phyloP scores from a whole-genome alignment of 2,329 filamentous ascomycete species.

The Colletotrichum orbiculare region DNA sequence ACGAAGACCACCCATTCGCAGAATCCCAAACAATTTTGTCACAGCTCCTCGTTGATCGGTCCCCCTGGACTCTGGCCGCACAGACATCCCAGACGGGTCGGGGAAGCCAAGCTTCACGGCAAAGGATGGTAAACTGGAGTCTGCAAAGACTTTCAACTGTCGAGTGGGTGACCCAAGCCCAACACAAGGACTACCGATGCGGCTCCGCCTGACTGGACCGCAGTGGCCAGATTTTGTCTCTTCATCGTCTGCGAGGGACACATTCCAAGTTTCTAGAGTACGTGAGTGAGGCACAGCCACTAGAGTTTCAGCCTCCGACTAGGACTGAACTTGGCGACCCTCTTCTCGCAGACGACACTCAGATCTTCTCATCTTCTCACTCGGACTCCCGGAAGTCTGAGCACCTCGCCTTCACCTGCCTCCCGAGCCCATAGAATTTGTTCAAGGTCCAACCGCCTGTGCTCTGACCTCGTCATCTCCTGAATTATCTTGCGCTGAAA shows the following conservation, averaged over 20 bases:
- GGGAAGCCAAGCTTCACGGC: conserved; percentile 12
- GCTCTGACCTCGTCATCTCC: conserved; percentile 29
- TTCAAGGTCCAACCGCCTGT: conserved; percentile 18
- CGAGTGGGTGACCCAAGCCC: neutral
- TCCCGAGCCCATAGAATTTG: conserved; percentile 13
- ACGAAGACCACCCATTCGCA: conserved; percentile 20
- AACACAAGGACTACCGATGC: neutral
- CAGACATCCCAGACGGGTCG: conserved; percentile 13
- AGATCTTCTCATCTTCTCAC: conserved; percentile 13
- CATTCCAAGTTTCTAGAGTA: conserved; percentile 19
- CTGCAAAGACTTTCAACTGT: neutral
- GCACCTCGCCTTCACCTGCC: conserved; percentile 34
- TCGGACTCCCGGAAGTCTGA: conserved; percentile 26
- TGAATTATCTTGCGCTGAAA: conserved; percentile 6
- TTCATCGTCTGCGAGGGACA: conserved; percentile 31
- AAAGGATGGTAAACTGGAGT: conserved; percentile 8
- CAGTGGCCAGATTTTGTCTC: conserved; percentile 12
- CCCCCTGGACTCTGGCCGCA: conserved; percentile 14
- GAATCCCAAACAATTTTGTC: conserved; percentile 35
- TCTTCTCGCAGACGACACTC: conserved; percentile 13
- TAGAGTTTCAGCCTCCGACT: conserved; percentile 35
- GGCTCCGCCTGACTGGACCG: conserved; percentile 17
- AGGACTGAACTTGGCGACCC: conserved; percentile 33
- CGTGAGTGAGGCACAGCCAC: conserved; percentile 25
- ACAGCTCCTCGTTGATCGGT: conserved; percentile 31